These are phyloP conservation scores for Boehmeria nivea DNA, from an alignment of 306 rosid species.

Conservation along the genomic window DNA sequence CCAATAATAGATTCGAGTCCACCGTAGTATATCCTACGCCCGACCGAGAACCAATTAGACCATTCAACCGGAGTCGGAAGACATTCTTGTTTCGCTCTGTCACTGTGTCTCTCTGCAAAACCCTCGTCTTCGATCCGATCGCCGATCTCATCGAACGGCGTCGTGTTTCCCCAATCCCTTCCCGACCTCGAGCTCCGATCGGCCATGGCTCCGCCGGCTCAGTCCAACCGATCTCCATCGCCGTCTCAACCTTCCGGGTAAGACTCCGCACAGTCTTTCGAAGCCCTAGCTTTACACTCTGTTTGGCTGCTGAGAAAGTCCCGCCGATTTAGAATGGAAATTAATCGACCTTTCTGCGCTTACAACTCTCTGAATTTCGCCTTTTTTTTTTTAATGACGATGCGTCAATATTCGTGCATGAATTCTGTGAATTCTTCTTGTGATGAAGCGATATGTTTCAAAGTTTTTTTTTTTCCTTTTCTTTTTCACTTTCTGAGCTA, in stretches of 20 bases:
- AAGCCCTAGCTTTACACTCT: constrained; percentile 14
- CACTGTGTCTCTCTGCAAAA: constrained; percentile 12
- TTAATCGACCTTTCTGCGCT: neutral
- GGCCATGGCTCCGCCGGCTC: constrained; percentile 88
- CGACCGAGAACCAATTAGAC: constrained; percentile 13
- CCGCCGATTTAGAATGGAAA: neutral
- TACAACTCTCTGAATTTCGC: neutral
- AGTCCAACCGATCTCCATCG: constrained; percentile 74
- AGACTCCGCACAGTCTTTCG: constrained; percentile 17
- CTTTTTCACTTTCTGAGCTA: neutral
- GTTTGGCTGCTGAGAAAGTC: constrained; percentile 4
- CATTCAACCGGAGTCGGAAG: neutral
- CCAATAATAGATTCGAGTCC: neutral
- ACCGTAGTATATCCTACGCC: neutral
- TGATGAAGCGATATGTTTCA: neutral
- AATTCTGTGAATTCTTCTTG: neutral
- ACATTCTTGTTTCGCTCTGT: neutral
- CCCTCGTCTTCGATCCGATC: constrained; percentile 12
- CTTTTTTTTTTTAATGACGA: neutral
- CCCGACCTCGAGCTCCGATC: constrained; percentile 21
- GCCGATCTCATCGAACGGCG: constrained; percentile 13
- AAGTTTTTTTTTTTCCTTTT: neutral
- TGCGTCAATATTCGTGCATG: neutral
- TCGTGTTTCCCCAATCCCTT: neutral
- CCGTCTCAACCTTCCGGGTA: constrained; percentile 99